Evolutionary conservation across 2,329 filamentous ascomycete genomes (phyloP), one percentile per base, ranked within the genome.

Genomic region (Penicillium capsulatum): DNA sequence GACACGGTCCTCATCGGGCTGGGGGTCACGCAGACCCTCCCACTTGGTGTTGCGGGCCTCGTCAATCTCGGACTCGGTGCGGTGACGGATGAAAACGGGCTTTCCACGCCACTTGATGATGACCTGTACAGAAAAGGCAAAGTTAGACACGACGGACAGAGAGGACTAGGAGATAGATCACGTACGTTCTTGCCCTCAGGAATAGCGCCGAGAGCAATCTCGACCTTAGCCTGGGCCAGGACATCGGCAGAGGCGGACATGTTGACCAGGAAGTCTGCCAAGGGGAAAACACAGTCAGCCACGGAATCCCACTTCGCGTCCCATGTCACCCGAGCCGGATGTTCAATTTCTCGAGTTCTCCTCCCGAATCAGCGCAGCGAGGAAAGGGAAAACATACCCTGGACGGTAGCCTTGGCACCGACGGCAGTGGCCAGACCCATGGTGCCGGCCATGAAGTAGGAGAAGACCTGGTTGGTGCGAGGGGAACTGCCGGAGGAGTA

Each of bases 71-170:
- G 79, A 76, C 61, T 81, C 73, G 59, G 92, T 98, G 66, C 92
- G 88, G 84, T 98, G 92, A 70, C 92, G 90, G 81, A 98, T 89
- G 79, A 98, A 98, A 69, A 98, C 89, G 70, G 92, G 92, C 86
- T 98, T 98, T 70, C 92, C 92, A 78, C 92, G 86, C 92, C 92
- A 98, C 78, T 98, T 98, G 79, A 98, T 94, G 70, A 98, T 94
- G 68, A 98, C 84, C 85, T 90, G 61, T 54, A 39, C 16, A 34
- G 32, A n/a, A 15, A 29, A 40, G 34, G 40, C 48, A 38, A 48
- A 47, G 45, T 48, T 35, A 45, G 45, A 50, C 27, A 26, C 26
- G 30, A 14, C 10, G 11, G 34, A 38, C 31, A 22, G 11, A 26
- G 16, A 19, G 29, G 37, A 10, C 11, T 15, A 33, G 22, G 19